These are phyloP conservation scores for Phytophthora crassamura DNA, from an alignment of 352 stramenopile species.

Conservation along the genomic window DNA sequence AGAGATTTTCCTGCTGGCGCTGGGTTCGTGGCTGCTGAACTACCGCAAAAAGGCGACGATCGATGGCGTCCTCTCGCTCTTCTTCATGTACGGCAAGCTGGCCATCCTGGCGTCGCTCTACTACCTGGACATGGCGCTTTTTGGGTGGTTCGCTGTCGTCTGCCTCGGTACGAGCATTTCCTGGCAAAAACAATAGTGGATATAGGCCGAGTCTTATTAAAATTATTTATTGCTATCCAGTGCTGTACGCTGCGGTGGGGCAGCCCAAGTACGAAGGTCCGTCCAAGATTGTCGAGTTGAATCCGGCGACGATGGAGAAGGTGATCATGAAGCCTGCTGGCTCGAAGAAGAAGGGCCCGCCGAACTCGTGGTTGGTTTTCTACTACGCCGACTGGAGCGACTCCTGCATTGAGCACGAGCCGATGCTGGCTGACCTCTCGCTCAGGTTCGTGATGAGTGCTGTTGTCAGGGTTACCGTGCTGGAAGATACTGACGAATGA, in stretches of 20 bases:
- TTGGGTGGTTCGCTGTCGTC: conserved; percentile 68
- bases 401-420: conserved; percentile 74
- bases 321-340: conserved; percentile 44
- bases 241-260: conserved; percentile 65
- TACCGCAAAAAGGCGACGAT: conserved; percentile 80
- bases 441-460: conserved; percentile 43
- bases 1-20: conserved; percentile 72
- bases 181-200: conserved; percentile 3
- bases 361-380: conserved; percentile 74
- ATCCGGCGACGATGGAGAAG: conserved; percentile 55
- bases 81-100: conserved; percentile 77
- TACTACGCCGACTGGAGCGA: conserved; percentile 81
- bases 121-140: conserved; percentile 68
- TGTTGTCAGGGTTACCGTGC: conserved; percentile 2
- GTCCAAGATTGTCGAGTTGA: conserved; percentile 56
- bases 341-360: conserved; percentile 34
- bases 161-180: conserved; percentile 50
- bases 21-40: conserved; percentile 65
- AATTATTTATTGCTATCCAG: conserved; percentile 32
- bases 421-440: conserved; percentile 76
- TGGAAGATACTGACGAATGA: conserved; percentile 8
- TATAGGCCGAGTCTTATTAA: not conserved
- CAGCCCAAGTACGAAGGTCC: conserved; percentile 72
- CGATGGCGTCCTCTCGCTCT: conserved; percentile 67
- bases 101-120: conserved; percentile 67